These are phyloP conservation scores for Ziziphus jujuba DNA, from an alignment of 306 rosid genomes.

Conservation along the genomic window DNA sequence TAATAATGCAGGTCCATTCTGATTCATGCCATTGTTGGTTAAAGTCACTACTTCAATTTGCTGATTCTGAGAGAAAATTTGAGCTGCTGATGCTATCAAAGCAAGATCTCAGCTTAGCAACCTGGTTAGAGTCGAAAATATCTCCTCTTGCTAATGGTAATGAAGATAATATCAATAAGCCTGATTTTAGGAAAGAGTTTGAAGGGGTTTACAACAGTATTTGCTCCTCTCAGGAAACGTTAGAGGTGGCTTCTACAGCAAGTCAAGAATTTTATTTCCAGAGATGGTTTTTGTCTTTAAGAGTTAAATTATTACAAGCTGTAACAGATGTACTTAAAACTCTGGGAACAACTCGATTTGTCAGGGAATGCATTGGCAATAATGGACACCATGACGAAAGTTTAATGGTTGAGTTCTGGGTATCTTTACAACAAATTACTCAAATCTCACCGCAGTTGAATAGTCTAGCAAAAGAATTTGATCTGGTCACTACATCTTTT, in stretches of 20 bases:
- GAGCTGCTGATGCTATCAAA: conserved; percentile 34
- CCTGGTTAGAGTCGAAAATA: conserved; percentile 29
- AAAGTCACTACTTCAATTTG: conserved; percentile 45
- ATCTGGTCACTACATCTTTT: conserved; percentile 46
- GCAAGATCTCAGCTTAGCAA: conserved; percentile 32
- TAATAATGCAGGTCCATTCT: conserved; percentile 37
- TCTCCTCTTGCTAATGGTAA: conserved; percentile 26
- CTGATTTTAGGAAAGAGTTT: conserved; percentile 31
- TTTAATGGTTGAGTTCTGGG: conserved; percentile 13
- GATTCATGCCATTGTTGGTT: conserved; percentile 45
- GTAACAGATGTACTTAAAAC: conserved; percentile 33
- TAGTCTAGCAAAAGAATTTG: conserved; percentile 47
- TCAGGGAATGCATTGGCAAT: conserved; percentile 9
- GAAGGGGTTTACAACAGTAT: conserved; percentile 39
- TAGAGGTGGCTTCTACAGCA: conserved; percentile 33
- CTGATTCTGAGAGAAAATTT: conserved; percentile 44
- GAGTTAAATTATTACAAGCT: conserved; percentile 45
- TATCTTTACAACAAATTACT: conserved; percentile 30
- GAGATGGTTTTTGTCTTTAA: conserved; percentile 61
- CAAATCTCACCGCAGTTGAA: conserved; percentile 37
- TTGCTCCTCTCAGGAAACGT: conserved; percentile 46
- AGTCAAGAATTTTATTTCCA: conserved; percentile 51
- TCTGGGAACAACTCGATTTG: conserved; percentile 25
- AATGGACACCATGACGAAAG: conserved; percentile 19
- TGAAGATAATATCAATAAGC: conserved; percentile 15